A percentile compares a stretch with the other conserved stretches of the same genome.
phyloP scores from a whole-genome alignment of 331 rosid genomes.

The Erythrophleum ivorense region DNA sequence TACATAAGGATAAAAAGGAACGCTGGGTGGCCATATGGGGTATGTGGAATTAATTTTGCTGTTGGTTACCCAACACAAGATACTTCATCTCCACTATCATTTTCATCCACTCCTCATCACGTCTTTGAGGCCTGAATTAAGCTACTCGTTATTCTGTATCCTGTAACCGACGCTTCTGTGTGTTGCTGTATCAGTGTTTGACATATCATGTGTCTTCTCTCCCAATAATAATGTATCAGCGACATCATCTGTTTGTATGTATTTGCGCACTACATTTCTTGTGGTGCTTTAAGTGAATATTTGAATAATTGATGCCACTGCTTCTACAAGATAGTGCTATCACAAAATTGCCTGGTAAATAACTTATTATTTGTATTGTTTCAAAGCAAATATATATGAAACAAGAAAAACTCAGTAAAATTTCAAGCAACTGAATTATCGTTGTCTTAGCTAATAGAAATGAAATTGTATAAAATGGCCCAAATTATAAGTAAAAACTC shows the following conservation, averaged over 20 bases:
- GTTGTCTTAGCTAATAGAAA: too few species aligned
- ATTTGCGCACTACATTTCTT: background rate
- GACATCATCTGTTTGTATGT: too few species aligned
- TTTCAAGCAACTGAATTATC: too few species aligned
- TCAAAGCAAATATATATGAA: too few species aligned
- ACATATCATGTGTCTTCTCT: constrained; percentile 37
- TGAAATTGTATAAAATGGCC: too few species aligned
- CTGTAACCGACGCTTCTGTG: background rate
- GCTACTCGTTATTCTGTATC: background rate
- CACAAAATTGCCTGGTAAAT: too few species aligned
- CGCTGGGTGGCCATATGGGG: constrained; percentile 48
- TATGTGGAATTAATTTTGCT: constrained; percentile 54
- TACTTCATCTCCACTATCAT: background rate
- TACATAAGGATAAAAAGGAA: constrained; percentile 59
- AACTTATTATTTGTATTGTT: too few species aligned
- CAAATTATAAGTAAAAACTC: too few species aligned
- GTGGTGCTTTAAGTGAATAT: background rate
- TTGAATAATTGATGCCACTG: background rate
- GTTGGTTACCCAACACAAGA: constrained; percentile 50
- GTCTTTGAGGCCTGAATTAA: background rate
- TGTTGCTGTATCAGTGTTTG: background rate
- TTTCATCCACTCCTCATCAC: background rate
- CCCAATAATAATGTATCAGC: constrained; percentile 2
- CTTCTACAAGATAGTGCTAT: too few species aligned
- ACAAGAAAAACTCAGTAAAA: too few species aligned